A percentile compares a stretch with the other conserved stretches of the same genome.
Conservation (phyloP, 2,329 filamentous ascomycete genomes). For the Dothiorella sarmentorum region DNA sequence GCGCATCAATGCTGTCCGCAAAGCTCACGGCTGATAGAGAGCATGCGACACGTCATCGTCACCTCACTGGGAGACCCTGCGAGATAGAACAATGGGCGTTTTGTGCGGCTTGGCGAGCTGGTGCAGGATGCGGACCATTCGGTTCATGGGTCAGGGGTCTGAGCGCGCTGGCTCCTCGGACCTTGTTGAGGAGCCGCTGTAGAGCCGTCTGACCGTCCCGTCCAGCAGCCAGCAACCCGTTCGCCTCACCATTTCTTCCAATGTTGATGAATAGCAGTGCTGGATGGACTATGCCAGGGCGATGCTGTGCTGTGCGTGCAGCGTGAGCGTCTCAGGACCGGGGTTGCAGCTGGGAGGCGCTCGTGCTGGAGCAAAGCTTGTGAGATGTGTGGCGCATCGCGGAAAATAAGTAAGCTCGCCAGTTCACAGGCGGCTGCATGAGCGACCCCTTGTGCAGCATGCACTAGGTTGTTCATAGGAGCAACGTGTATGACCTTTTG, state of each 20-base stretch:
- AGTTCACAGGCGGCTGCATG: background rate
- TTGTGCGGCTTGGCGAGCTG: background rate
- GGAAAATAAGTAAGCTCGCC: background rate
- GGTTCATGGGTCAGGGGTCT: background rate
- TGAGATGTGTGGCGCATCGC: background rate
- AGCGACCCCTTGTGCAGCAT: background rate
- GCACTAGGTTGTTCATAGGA: background rate
- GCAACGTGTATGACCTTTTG: background rate
- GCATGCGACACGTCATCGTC: background rate
- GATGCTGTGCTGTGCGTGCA: background rate
- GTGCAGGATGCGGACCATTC: slow-evolving; percentile 4
- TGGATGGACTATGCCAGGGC: background rate
- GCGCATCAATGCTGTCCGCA: background rate
- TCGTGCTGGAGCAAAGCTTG: slow-evolving; percentile 7
- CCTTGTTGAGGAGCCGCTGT: background rate
- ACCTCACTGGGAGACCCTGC: background rate
- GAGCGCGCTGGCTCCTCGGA: background rate
- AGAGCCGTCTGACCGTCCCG: background rate
- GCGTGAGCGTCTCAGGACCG: slow-evolving; percentile 4
- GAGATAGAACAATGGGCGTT: background rate
- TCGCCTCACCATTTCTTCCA: background rate
- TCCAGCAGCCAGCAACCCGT: background rate
- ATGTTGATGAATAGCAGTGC: background rate
- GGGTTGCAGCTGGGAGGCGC: background rate
- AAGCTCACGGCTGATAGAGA: background rate